phyloP scores from a whole-genome alignment of 805 yeast genomes.

The Wilhelminamyces savonicus region DNA sequence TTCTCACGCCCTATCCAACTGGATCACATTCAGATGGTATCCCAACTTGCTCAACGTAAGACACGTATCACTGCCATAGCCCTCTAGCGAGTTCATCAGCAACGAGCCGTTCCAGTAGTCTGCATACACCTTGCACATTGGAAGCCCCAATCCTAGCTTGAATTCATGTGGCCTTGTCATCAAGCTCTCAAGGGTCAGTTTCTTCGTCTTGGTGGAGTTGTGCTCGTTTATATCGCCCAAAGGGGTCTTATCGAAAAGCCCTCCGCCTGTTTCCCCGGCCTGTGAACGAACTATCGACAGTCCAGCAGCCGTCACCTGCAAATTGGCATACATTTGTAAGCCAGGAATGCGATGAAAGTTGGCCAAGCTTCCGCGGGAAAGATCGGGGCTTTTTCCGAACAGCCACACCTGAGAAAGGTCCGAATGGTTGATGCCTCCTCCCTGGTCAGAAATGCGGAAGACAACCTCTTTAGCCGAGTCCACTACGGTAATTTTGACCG shows the following conservation, averaged over 20 bases:
- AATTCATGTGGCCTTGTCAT: conserved; percentile 67
- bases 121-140: conserved; percentile 87
- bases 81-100: conserved; percentile 76
- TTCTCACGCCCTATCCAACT: conserved; percentile 61
- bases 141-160: conserved; percentile 82
- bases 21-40: conserved; percentile 51
- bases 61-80: conserved; percentile 88
- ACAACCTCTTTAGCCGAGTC: conserved; percentile 60
- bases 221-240: conserved; percentile 28
- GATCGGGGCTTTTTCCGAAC: conserved; percentile 65
- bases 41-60: conserved; percentile 77
- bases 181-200: conserved; percentile 56
- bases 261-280: conserved; percentile 4
- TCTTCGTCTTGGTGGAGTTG: conserved; percentile 19
- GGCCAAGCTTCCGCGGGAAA: conserved; percentile 51
- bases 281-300: conserved; percentile 23
- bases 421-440: conserved; percentile 74
- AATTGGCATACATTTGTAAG: conserved; percentile 37
- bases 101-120: conserved; percentile 96
- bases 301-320: conserved; percentile 35
- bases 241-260: conserved; percentile 33
- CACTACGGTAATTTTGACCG: conserved; percentile 71
- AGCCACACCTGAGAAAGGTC: conserved; percentile 73
- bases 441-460: conserved; percentile 80
- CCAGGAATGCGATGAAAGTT: conserved; percentile 72